Percentiles rank a stretch among this genome's conserved stretches.
These are phyloP conservation scores for Cyberlindnera galapagoensis DNA, from an alignment of 805 yeast genomes.

Conservation along the genomic window DNA sequence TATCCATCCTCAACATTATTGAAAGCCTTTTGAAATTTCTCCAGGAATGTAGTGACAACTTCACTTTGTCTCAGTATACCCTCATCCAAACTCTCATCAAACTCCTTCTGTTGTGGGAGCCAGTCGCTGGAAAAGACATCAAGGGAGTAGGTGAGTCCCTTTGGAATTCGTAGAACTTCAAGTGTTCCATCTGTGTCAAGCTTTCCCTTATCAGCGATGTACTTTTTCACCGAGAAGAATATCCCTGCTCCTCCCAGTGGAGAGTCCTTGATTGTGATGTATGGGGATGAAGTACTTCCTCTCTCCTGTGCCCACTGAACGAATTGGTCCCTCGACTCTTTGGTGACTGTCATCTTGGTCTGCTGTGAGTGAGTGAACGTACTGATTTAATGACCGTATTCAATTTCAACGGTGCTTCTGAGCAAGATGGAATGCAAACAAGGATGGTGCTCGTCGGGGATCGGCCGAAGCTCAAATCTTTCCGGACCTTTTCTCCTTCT, in stretches of 20 bases:
- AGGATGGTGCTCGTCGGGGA: no score
- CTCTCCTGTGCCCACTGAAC: conserved; percentile 11
- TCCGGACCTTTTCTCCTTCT: no score
- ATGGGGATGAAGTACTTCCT: conserved; percentile 8
- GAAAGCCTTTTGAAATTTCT: conserved; percentile 13
- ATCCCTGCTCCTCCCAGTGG: conserved; percentile 32
- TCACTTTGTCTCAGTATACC: conserved; percentile 13
- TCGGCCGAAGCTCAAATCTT: no score
- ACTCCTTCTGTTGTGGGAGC: conserved; percentile 12
- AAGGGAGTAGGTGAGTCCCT: conserved; percentile 26
- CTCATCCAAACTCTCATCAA: conserved; percentile 9
- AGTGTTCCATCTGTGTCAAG: conserved; percentile 11
- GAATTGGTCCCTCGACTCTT: conserved; percentile 8
- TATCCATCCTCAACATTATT: conserved; percentile 19
- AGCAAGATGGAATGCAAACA: no score
- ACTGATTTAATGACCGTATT: no score
- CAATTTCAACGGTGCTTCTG: no score
- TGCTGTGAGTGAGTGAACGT: no score
- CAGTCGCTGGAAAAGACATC: conserved; percentile 21
- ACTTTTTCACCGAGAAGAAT: conserved; percentile 17
- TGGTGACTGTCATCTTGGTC: conserved; percentile 8
- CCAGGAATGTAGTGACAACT: conserved; percentile 16
- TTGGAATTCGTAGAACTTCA: conserved; percentile 35
- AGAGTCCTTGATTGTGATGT: conserved; percentile 19
- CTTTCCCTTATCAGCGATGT: conserved; percentile 1